Evolutionary conservation across 2,329 filamentous ascomycete genomes (phyloP), one percentile per base, ranked within the genome.

Genomic region (Alternaria sp.): DNA sequence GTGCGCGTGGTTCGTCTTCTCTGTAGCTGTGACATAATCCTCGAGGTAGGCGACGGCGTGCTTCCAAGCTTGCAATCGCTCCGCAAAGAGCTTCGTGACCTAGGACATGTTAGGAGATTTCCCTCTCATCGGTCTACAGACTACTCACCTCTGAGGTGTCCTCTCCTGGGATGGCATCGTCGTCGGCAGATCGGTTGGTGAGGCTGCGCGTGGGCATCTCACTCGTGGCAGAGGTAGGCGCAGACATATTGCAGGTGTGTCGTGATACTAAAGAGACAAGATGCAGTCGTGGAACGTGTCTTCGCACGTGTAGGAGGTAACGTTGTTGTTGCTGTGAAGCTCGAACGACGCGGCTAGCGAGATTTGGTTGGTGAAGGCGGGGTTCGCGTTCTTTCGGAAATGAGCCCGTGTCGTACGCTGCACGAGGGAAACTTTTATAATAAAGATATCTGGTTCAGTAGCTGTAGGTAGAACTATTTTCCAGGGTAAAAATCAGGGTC

Each of bases 11-110:
- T 97, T 91, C 62, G 93, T 86, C 85, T 95, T 97, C 80, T 97
- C 94, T 4, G 94, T 92, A 7, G 92, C 90, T 28, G 84, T 84
- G 74, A 98, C 86, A 79, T 97, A 99, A 55, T 97, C 93, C 81
- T 98, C 94, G 51, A 99, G 86, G 77, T 97, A 95, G 60, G 86
- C 92, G 66, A 94, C 92, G 65, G 94, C 93, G 80, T 98, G 95
- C 80, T 97, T 98, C 94, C 94, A 99, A 50, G 96, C 96, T 75
- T 92, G 91, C 65, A 99, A 86, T 69, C 96, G 89, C 84, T 98
- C 93, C 59, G 90, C 86, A 68, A 99, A 90, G 54, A 98, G 87
- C 77, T 81, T 84, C 47, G 83, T 84, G 44, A 81, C 71, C 62
- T 59, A 11, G 2, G 1, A n/a, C 8, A 5, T 50, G 49, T 71